phyloP scores from a whole-genome alignment of 768 basidiomycete genomes.

The Auricularia auricula-judae region DNA sequence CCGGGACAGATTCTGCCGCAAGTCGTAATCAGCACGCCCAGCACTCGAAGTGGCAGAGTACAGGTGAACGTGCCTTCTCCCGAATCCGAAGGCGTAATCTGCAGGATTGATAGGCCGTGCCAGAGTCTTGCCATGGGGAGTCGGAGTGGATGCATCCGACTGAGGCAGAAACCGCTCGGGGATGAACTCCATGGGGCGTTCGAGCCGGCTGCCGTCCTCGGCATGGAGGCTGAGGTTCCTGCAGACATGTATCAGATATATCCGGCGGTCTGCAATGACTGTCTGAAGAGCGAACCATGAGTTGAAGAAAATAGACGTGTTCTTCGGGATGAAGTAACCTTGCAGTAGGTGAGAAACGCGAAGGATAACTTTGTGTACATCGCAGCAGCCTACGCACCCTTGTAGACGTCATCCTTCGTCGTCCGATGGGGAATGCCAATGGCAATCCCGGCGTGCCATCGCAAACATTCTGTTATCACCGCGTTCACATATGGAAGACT shows the following conservation, averaged over 20 bases:
- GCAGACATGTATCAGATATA: too few species aligned
- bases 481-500: conserved; percentile 45
- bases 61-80: neutral
- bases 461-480: conserved; percentile 35
- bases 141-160: too few species aligned
- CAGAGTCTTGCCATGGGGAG: too few species aligned
- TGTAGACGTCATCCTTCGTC: neutral
- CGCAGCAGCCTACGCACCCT: neutral
- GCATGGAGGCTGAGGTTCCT: neutral
- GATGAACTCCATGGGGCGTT: conserved; percentile 9
- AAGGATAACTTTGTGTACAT: neutral
- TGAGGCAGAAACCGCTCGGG: conserved; percentile 9
- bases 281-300: conserved; percentile 1
- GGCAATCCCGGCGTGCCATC: conserved; percentile 13
- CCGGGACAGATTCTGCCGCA: neutral
- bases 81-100: neutral
- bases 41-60: neutral
- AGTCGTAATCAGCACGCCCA: neutral
- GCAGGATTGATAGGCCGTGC: too few species aligned
- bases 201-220: conserved; percentile 13
- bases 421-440: neutral
- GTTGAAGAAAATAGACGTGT: conserved; percentile 4
- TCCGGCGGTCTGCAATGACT: too few species aligned
- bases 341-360: neutral
- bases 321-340: conserved; percentile 2